Evolutionary conservation across 306 rosid species (phyloP).

Genomic region (Aeschynomene evenia): DNA sequence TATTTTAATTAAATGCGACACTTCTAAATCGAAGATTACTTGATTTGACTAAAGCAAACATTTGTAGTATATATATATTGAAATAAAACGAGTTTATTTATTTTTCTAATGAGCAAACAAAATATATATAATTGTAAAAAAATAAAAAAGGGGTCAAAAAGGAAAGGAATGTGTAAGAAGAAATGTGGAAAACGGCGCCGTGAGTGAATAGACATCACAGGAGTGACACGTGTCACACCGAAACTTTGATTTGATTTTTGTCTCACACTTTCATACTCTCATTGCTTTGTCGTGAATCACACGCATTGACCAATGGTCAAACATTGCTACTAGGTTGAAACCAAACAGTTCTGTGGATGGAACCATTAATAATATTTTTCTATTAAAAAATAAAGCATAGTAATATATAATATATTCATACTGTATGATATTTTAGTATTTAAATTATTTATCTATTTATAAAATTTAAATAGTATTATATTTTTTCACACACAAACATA

Average conservation of each 20-base stretch:
- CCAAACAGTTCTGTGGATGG: not conserved
- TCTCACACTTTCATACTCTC: not conserved
- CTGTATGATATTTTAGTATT: no score
- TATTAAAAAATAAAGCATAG: not conserved
- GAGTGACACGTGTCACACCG: conserved; percentile 50
- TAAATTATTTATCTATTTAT: no score
- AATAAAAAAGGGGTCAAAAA: conserved; percentile 21
- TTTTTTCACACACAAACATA: no score
- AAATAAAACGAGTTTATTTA: no score
- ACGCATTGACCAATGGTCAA: conserved; percentile 78
- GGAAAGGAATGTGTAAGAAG: conserved; percentile 17
- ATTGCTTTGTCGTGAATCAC: conserved; percentile 72
- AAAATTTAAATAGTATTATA: no score
- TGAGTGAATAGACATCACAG: conserved; percentile 10
- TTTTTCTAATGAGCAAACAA: no score
- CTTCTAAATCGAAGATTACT: no score
- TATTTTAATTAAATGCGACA: no score
- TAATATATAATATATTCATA: no score
- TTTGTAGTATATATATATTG: no score
- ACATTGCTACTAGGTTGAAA: conserved; percentile 35
- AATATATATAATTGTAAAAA: no score
- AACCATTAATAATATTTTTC: not conserved
- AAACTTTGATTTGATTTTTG: not conserved
- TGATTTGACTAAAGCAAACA: no score
- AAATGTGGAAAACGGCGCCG: conserved; percentile 54